Percentiles rank a stretch among this genome's conserved stretches.
These are phyloP conservation scores for Leccinum subrobustum DNA, from an alignment of 1,284 basidiomycete species.

Conservation along the genomic window DNA sequence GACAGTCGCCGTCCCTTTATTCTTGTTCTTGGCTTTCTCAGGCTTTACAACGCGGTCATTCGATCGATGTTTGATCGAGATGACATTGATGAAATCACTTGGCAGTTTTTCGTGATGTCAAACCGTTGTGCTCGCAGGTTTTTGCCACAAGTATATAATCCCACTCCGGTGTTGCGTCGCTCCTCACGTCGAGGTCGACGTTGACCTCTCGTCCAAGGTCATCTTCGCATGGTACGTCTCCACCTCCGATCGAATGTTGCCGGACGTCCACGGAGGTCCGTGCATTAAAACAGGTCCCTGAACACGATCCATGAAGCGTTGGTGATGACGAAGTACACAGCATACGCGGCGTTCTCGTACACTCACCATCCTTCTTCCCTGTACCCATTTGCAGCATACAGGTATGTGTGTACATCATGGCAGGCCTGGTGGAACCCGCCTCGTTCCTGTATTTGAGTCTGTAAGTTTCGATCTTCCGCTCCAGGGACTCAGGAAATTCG, in stretches of 20 bases:
- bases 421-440: not conserved
- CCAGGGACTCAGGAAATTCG: not conserved
- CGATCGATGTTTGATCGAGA: not conserved
- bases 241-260: not conserved
- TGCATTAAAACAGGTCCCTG: not conserved
- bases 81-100: not conserved
- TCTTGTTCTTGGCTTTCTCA: not conserved
- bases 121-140: not conserved
- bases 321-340: not conserved
- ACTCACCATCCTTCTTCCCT: not conserved
- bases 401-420: not conserved
- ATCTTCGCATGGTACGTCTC: not conserved
- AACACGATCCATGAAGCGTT: slow-evolving; percentile 9
- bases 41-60: not conserved
- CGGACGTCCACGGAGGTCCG: not conserved
- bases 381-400: not conserved
- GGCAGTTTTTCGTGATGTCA: slow-evolving; percentile 8
- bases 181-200: not conserved
- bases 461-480: not conserved
- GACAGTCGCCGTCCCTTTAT: not conserved
- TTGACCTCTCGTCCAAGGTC: not conserved
- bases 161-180: rapidly evolving
- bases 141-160: not conserved
- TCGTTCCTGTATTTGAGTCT: not conserved
- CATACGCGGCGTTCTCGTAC: not conserved